A percentile compares a stretch with the other conserved stretches of the same genome.
Conservation (phyloP, 805 yeast genomes). For the Yarrowia bubula region DNA sequence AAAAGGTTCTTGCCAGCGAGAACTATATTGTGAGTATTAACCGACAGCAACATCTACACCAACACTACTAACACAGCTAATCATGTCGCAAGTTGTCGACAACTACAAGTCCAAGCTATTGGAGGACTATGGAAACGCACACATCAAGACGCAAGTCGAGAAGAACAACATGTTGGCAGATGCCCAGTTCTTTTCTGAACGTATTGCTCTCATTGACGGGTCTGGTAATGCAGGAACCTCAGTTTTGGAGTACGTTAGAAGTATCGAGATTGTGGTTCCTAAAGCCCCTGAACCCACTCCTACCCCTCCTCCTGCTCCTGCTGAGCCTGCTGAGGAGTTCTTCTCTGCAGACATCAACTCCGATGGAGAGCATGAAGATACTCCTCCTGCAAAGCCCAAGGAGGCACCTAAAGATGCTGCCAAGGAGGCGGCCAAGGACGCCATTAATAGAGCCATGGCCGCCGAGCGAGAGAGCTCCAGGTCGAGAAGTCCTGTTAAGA, state of each 20-base stretch:
- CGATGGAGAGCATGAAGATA: slow-evolving; percentile 15
- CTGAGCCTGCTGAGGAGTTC: slow-evolving; percentile 9
- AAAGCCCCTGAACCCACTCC: neutral
- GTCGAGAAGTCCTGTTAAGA: neutral
- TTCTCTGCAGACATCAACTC: slow-evolving; percentile 21
- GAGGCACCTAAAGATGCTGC: neutral
- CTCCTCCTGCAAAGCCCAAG: neutral
- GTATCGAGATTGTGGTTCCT: slow-evolving; percentile 6
- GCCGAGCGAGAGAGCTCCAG: slow-evolving; percentile 4
- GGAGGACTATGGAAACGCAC: slow-evolving; percentile 49
- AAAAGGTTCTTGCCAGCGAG: slow-evolving; percentile 53
- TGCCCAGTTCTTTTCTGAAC: slow-evolving; percentile 62
- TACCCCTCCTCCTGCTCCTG: neutral
- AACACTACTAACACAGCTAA: slow-evolving; percentile 28
- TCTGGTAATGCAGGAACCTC: slow-evolving; percentile 29
- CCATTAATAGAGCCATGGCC: neutral
- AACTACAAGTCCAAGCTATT: slow-evolving; percentile 57
- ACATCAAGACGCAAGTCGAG: slow-evolving; percentile 34
- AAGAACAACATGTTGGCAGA: slow-evolving; percentile 55
- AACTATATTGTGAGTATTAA: slow-evolving; percentile 39
- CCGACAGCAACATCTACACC: neutral
- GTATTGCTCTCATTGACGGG: slow-evolving; percentile 51
- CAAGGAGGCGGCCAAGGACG: slow-evolving; percentile 10
- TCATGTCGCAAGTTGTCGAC: slow-evolving; percentile 44
- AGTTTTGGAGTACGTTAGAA: slow-evolving; percentile 8